Evolutionary conservation across 345 rosid species (phyloP).

Genomic region (Dipteronia sinensis): DNA sequence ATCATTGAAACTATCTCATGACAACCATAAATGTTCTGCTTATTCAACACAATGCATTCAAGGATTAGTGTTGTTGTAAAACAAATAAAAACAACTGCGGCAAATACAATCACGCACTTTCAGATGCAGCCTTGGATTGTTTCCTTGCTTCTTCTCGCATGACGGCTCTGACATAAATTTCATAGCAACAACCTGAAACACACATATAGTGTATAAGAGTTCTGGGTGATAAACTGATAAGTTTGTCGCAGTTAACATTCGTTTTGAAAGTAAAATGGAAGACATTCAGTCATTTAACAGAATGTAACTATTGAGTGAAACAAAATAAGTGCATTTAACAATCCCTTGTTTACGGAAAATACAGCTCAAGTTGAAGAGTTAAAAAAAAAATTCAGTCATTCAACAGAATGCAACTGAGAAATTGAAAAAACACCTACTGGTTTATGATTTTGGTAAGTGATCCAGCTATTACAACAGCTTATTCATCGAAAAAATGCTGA

Average conservation of each 20-base stretch:
- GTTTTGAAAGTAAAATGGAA: neutral
- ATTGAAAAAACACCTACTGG: neutral
- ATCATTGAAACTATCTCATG: constrained; percentile 18
- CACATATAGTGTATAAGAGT: neutral
- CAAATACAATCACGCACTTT: constrained; percentile 35
- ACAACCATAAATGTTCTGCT: constrained; percentile 12
- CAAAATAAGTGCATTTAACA: neutral
- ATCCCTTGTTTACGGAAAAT: neutral
- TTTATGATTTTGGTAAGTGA: neutral
- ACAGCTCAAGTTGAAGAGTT: neutral
- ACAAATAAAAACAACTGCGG: constrained; percentile 11
- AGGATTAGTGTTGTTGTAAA: neutral
- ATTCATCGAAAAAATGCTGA: neutral
- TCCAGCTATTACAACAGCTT: neutral
- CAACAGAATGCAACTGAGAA: neutral
- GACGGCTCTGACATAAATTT: constrained; percentile 71
- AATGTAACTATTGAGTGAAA: neutral
- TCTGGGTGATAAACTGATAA: neutral
- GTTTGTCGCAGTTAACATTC: neutral
- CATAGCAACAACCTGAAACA: constrained; percentile 89
- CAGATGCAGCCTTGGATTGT: constrained; percentile 31
- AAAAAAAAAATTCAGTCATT: neutral
- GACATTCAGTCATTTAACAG: neutral
- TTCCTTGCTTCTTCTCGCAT: constrained; percentile 76
- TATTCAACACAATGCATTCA: constrained; percentile 21